Percentiles rank a stretch among this genome's conserved stretches.
phyloP scores from a whole-genome alignment of 2,329 filamentous ascomycete genomes.

The Herpotrichia juniperi region DNA sequence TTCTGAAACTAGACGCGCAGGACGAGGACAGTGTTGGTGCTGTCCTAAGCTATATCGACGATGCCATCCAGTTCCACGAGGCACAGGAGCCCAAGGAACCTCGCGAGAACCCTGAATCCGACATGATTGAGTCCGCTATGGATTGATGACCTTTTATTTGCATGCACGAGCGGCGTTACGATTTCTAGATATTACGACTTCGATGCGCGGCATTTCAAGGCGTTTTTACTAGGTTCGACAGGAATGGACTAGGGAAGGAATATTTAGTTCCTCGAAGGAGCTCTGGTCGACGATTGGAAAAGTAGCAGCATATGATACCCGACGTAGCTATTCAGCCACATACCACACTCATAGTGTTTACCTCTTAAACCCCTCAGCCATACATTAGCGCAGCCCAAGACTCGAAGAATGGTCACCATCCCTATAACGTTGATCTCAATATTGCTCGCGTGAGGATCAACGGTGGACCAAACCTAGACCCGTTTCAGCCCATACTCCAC shows the following conservation, averaged over 20 bases:
- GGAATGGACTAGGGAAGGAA: neutral
- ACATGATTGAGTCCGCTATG: constrained; percentile 6
- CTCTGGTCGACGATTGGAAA: neutral
- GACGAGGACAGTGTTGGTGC: constrained; percentile 89
- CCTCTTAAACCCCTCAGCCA: too few relatives aligned
- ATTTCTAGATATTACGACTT: neutral
- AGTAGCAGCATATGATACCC: neutral
- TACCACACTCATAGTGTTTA: neutral
- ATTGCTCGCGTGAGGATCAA: too few relatives aligned
- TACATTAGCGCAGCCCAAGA: too few relatives aligned
- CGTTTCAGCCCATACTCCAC: too few relatives aligned
- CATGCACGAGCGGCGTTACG: neutral
- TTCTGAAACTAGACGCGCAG: constrained; percentile 85
- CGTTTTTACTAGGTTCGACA: neutral
- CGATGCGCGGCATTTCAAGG: neutral
- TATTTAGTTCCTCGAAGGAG: neutral
- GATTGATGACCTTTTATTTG: neutral
- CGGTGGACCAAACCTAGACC: too few relatives aligned
- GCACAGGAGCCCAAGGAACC: constrained; percentile 90
- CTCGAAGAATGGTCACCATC: too few relatives aligned
- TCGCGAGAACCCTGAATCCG: constrained; percentile 50
- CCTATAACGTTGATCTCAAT: too few relatives aligned
- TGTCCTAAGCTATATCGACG: constrained; percentile 90
- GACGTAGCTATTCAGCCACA: neutral
- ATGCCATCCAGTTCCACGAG: constrained; percentile 91